These are phyloP conservation scores for Triticum urartu DNA, from an alignment of 176 grass and related monocot species.

Conservation along the genomic window DNA sequence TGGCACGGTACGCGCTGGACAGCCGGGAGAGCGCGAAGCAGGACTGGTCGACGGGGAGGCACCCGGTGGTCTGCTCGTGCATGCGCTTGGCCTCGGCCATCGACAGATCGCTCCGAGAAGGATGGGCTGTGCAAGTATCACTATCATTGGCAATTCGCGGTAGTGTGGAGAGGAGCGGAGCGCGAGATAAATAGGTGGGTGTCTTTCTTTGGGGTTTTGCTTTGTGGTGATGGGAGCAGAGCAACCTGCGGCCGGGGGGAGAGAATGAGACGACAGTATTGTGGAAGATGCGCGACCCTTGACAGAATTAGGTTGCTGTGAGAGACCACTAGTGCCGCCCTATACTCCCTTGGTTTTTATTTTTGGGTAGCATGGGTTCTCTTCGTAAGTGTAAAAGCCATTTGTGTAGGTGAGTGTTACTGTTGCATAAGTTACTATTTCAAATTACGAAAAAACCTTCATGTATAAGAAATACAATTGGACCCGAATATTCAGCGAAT, in stretches of 20 bases:
- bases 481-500: too few species aligned
- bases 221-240: constrained; percentile 35
- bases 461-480: too few species aligned
- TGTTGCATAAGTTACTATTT: too few species aligned
- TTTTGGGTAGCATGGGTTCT: not conserved
- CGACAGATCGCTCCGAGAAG: not conserved
- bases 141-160: not conserved
- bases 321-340: not conserved
- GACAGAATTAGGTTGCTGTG: constrained; percentile 20
- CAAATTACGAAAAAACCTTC: too few species aligned
- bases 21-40: constrained; percentile 31
- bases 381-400: not conserved
- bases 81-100: constrained; percentile 21
- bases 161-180: constrained; percentile 5
- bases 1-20: not conserved
- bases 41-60: constrained; percentile 38
- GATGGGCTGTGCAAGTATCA: not conserved
- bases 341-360: not conserved
- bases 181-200: constrained; percentile 6
- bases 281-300: not conserved
- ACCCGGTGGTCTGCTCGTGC: constrained; percentile 14
- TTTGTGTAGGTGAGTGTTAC: too few species aligned
- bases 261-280: not conserved
- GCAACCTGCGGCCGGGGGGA: not conserved
- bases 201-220: constrained; percentile 25